phyloP scores from a whole-genome alignment of 2,329 filamentous ascomycete genomes.

The Ophiostoma fasciatum region DNA sequence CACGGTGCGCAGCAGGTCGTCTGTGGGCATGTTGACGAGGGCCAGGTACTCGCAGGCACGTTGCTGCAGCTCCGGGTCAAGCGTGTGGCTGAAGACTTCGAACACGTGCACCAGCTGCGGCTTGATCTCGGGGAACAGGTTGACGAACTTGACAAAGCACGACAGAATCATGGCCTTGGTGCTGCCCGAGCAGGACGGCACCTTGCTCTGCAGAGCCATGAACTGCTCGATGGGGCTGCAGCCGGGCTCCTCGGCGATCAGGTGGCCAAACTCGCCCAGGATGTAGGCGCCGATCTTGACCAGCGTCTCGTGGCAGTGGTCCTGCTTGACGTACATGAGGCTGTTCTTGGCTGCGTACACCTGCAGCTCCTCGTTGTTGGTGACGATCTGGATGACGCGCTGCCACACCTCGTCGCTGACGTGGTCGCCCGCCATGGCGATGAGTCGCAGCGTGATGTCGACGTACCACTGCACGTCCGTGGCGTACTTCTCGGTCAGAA shows the following conservation, averaged over 20 bases:
- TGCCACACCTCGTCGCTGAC: slow-evolving; percentile 99
- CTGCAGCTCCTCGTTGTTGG: slow-evolving; percentile 96
- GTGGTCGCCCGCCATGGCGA: slow-evolving; percentile 94
- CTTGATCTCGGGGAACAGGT: slow-evolving; percentile 96
- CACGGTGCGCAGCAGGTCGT: slow-evolving; percentile 82
- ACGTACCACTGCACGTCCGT: slow-evolving; percentile 99
- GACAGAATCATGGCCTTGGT: slow-evolving; percentile 91
- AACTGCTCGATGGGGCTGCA: slow-evolving; percentile 98
- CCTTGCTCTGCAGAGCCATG: slow-evolving; percentile 78
- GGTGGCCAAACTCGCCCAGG: slow-evolving; percentile 88
- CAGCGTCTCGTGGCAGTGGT: slow-evolving; percentile 90
- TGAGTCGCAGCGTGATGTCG: slow-evolving; percentile 84
- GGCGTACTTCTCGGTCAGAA: slow-evolving; percentile 94
- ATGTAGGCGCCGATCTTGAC: slow-evolving; percentile 97
- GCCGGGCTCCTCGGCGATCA: slow-evolving; percentile 81
- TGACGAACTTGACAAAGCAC: slow-evolving; percentile 94
- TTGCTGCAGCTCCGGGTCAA: slow-evolving; percentile 92
- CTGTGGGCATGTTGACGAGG: slow-evolving; percentile 70
- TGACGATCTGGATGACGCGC: slow-evolving; percentile 94
- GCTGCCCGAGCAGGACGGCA: slow-evolving; percentile 73
- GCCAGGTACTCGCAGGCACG: slow-evolving; percentile 89
- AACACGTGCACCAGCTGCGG: slow-evolving; percentile 86
- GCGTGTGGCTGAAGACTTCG: slow-evolving; percentile 78
- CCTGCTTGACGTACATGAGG: slow-evolving; percentile 78
- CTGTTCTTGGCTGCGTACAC: slow-evolving; percentile 92